phyloP scores from a whole-genome alignment of 139 green algal genomes.

The Chlorella sp. region DNA sequence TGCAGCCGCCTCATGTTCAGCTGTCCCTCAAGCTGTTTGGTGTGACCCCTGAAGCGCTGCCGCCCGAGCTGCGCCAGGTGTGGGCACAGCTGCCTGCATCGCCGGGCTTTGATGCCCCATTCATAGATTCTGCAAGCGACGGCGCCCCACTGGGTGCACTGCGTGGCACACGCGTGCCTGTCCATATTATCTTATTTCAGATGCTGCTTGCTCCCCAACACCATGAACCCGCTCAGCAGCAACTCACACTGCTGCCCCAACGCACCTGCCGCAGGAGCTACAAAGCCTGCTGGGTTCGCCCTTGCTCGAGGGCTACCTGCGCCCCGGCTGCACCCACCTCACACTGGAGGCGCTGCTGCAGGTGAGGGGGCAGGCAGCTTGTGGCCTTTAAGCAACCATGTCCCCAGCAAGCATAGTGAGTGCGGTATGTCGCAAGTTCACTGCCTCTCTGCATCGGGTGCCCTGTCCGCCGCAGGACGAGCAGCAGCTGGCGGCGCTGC shows the following conservation, averaged over 20 bases:
- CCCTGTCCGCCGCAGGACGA: constrained; percentile 12
- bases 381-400: too few species aligned
- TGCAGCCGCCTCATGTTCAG: background rate
- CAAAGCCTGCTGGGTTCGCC: background rate
- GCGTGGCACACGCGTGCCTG: too few species aligned
- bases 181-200: too few species aligned
- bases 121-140: too few species aligned
- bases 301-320: constrained; percentile 9
- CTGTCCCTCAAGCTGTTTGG: constrained; percentile 1
- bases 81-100: too few species aligned
- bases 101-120: too few species aligned
- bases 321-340: constrained; percentile 21
- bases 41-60: background rate
- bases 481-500: background rate
- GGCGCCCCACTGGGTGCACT: too few species aligned
- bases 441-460: too few species aligned
- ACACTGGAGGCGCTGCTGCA: constrained; percentile 7
- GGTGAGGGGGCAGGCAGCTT: background rate
- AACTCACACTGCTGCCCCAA: too few species aligned
- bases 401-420: too few species aligned
- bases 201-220: too few species aligned
- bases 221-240: too few species aligned
- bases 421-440: background rate
- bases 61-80: background rate
- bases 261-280: constrained; percentile 2